phyloP scores from a whole-genome alignment of 2,329 filamentous ascomycete genomes.

The Pseudogymnoascus sp. region DNA sequence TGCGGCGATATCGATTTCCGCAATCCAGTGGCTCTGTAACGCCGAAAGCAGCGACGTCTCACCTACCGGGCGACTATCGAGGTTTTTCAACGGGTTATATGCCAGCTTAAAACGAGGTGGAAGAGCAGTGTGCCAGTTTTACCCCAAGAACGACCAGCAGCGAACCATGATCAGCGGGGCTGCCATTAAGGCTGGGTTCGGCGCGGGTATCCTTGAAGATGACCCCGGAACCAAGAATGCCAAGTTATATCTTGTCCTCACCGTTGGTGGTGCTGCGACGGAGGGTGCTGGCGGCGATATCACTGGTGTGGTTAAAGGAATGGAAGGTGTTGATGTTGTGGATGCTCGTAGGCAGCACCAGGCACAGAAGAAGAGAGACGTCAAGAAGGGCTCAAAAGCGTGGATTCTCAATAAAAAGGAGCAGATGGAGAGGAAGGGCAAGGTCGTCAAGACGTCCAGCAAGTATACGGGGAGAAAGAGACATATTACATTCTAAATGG shows the following conservation, averaged over 20 bases:
- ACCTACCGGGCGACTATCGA: conserved; percentile 64
- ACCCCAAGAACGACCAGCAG: conserved; percentile 91
- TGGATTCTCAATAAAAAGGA: conserved; percentile 85
- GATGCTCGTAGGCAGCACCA: conserved; percentile 54
- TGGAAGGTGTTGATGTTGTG: conserved; percentile 79
- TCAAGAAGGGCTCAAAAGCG: conserved; percentile 74
- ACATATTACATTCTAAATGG: conserved; percentile 60
- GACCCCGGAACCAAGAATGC: conserved; percentile 93
- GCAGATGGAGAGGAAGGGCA: conserved; percentile 90
- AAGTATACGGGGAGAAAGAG: conserved; percentile 93
- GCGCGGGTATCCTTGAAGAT: conserved; percentile 89
- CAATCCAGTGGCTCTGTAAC: conserved; percentile 98
- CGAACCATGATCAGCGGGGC: conserved; percentile 86
- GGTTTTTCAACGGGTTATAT: conserved; percentile 93
- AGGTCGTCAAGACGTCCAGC: conserved; percentile 82
- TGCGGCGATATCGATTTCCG: conserved; percentile 87
- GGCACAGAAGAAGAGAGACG: conserved; percentile 40
- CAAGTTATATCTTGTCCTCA: conserved; percentile 93
- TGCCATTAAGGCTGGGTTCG: conserved; percentile 89
- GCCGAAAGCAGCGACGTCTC: conserved; percentile 82
- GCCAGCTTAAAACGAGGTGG: conserved; percentile 75
- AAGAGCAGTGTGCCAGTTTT: conserved; percentile 92
- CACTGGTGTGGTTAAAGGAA: conserved; percentile 77
- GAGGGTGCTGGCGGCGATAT: conserved; percentile 63
- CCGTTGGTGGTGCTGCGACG: conserved; percentile 59